Evolutionary conservation across 2,329 filamentous ascomycete species (phyloP).

Genomic region (Beauveria sp.): DNA sequence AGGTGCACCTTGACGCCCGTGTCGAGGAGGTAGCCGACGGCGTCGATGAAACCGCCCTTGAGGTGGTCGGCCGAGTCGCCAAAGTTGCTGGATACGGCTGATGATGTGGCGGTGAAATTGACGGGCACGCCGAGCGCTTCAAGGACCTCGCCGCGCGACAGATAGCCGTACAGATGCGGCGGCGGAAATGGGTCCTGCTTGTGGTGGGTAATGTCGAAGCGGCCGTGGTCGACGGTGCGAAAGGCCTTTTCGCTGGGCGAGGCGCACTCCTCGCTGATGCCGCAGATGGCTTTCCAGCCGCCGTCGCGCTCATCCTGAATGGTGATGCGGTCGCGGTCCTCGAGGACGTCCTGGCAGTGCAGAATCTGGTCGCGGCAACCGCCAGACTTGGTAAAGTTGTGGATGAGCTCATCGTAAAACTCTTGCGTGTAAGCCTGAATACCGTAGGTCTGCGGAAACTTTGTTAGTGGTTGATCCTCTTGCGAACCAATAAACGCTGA

Average conservation of each 20-base stretch:
- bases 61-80: conserved; percentile 54
- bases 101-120: conserved; percentile 43
- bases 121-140: conserved; percentile 53
- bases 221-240: conserved; percentile 42
- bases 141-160: conserved; percentile 50
- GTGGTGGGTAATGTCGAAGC: conserved; percentile 54
- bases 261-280: conserved; percentile 42
- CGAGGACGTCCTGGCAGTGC: conserved; percentile 41
- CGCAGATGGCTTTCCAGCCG: conserved; percentile 28
- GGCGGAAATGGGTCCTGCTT: conserved; percentile 54
- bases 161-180: conserved; percentile 51
- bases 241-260: conserved; percentile 50
- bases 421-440: conserved; percentile 48
- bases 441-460: conserved; percentile 37
- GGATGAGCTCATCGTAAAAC: conserved; percentile 20
- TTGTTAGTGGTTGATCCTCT: neutral
- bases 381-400: conserved; percentile 22
- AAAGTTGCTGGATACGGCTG: conserved; percentile 42
- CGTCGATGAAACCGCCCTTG: conserved; percentile 37
- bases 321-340: conserved; percentile 43
- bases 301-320: conserved; percentile 23
- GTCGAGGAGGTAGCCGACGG: conserved; percentile 52
- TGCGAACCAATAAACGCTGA: neutral
- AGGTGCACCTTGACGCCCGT: conserved; percentile 61
- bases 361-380: conserved; percentile 49